A percentile compares a stretch with the other conserved stretches of the same genome.
These are phyloP conservation scores for Bocquillonia castaneifolia DNA, from an alignment of 441 rosid species.

Conservation along the genomic window DNA sequence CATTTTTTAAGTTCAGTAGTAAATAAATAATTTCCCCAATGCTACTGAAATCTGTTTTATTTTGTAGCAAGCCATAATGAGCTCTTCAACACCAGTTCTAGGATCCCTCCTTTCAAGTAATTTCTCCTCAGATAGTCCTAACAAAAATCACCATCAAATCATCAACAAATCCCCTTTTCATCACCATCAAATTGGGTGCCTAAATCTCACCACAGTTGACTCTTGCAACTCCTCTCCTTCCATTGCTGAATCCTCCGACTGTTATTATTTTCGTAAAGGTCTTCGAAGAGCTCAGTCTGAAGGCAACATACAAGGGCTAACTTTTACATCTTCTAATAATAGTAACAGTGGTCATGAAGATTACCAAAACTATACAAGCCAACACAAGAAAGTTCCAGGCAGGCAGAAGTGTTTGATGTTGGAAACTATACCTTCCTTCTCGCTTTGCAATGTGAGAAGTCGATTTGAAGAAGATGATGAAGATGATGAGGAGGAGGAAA, in stretches of 20 bases:
- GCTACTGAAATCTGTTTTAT: too few species aligned
- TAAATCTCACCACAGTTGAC: conserved; percentile 18
- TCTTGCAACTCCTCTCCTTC: conserved; percentile 43
- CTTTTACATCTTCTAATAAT: conserved; percentile 20
- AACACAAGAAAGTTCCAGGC: conserved; percentile 26
- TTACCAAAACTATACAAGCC: conserved; percentile 9
- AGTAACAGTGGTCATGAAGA: conserved; percentile 15
- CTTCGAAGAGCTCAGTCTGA: conserved; percentile 54
- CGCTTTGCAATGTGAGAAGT: conserved; percentile 12
- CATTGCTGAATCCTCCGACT: conserved; percentile 10
- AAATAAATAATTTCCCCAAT: too few species aligned
- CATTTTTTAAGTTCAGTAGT: too few species aligned
- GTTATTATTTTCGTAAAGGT: conserved; percentile 18
- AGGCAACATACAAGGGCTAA: conserved; percentile 43
- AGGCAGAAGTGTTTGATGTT: conserved; percentile 30
- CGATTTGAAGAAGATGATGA: conserved; percentile 23
- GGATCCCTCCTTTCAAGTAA: conserved; percentile 54
- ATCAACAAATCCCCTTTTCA: conserved; percentile 27
- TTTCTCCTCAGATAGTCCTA: conserved; percentile 37
- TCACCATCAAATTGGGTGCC: conserved; percentile 22
- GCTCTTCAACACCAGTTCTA: conserved; percentile 63
- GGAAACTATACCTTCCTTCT: conserved; percentile 50
- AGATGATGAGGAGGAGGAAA: conserved; percentile 19
- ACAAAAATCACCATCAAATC: conserved; percentile 21
- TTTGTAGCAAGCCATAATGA: conserved; percentile 34